Percentiles rank a stretch among this genome's conserved stretches.
phyloP scores from a whole-genome alignment of 2,329 filamentous ascomycete species.

The Beauveria australis region DNA sequence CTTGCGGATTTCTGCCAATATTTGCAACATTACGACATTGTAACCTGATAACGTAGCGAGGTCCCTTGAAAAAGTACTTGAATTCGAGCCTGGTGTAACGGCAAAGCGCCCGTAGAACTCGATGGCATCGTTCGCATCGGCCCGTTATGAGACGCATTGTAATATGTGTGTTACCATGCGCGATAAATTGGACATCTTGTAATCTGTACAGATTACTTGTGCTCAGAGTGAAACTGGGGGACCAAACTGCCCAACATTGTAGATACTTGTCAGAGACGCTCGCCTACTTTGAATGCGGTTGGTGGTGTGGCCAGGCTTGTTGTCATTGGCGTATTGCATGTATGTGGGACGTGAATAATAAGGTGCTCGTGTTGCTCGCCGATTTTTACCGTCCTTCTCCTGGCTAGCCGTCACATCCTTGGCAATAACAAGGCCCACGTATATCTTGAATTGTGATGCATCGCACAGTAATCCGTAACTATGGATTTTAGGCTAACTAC shows the following conservation, averaged over 20 bases:
- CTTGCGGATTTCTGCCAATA: too few species aligned
- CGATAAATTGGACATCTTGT: background rate
- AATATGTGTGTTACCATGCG: background rate
- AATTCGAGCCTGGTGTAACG: background rate
- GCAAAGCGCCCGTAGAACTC: background rate
- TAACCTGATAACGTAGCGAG: background rate
- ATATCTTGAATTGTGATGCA: background rate
- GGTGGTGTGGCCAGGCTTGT: background rate
- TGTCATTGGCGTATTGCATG: background rate
- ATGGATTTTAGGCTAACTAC: background rate
- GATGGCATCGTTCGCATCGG: conserved; percentile 1
- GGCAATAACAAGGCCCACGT: background rate
- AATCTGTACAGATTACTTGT: background rate
- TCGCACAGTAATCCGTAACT: background rate
- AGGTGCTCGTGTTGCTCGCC: background rate
- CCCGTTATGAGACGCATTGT: conserved; percentile 1
- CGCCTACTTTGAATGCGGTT: background rate
- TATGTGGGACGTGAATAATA: background rate
- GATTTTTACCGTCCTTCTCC: background rate
- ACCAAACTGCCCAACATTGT: background rate
- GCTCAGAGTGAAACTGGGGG: background rate
- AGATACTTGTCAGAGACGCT: background rate
- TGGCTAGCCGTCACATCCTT: background rate
- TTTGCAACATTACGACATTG: background rate
- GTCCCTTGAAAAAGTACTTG: background rate